Base-by-base conservation (phyloP, 1,284 basidiomycete species). In the Cutaneotrichosporon cyanovorans region DNA sequence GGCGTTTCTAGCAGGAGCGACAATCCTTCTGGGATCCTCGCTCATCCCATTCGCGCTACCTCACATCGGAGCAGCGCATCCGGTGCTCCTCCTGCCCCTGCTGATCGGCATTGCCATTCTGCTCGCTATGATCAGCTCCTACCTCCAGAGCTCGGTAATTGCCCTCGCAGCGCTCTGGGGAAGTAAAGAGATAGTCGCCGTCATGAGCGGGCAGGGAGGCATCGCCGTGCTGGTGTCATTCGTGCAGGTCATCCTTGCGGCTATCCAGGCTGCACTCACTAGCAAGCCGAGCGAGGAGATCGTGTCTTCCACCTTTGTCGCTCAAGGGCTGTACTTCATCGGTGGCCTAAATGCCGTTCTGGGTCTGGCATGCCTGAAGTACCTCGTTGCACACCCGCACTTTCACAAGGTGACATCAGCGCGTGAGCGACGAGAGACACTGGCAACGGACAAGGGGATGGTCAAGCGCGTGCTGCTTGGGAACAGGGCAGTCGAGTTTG, bases 401-500 rank as follows among this genome's bases (percentile, higher is more conserved):
- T 66, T 63, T 28, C 19, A 18, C 6, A 35, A 35, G 2, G 42
- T 44, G 14, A n/a, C 16, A 5, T 14, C 32, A 7, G 15, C 16
- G 32, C 32, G 32, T 7, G 32, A 34, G 16, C 32, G 32, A 5
- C 11, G 32, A 5, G 32, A 34, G 32, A 59, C 64, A 5, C 28
- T 60, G 5, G 52, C 51, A 2, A 21, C 38, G 21, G 41, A 31
- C 3, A 55, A 45, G 18, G 47, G 48, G 5, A 43, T 55, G 30
- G 61, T 59, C 5, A 53, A 45, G 44, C 51, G 48, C 21, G 59
- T 72, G 2, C 58, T 69, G 22, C 81, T 77, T 61, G 73, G 77
- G 46, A 92, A 92, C 61, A 59, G 77, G 5, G 60, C 75, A 7
- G 84, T 83, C 62, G 81, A 90, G 64, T 58, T 86, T 41, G 81